Evolutionary conservation across 345 rosid genomes (phyloP), one percentile per base, ranked within the genome.

Genomic region (Mercurialis annua): DNA sequence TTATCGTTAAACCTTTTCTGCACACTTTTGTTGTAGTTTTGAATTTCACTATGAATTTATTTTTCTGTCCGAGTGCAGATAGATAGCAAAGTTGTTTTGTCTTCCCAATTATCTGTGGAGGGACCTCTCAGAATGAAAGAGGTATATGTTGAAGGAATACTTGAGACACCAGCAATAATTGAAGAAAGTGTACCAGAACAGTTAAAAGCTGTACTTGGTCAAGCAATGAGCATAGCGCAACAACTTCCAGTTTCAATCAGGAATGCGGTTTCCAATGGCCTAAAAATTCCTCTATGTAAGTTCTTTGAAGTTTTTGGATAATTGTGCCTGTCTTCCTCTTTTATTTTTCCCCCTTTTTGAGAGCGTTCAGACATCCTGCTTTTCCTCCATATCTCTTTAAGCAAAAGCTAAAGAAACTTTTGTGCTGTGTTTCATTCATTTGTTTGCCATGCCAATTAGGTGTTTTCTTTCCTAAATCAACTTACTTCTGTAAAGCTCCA

Each of bases 91-190:
- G 31, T 89, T 74, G 43, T 78, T 62, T 57, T 94, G 59, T 81
- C 91, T 20, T 67, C 91, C 59, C 84, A 73, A 75, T 77, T 94
- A 63, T 64, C 90, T 70, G 80, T 94, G n/a, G 97, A 94, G 80
- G 99, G 99, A 71, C 97, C 99, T n/a, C 74, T 84, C 64, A 84
- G 99, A 67, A 78, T 94, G 82, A 94, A 80, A 77, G 97, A 94
- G 70, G 97, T 89, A 72, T 90, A 87, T 62, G 66, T 82, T 60
- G 99, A 94, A 83, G 97, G 91, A 64, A 61, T 81, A 66, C 24
- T 94, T 10, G 96, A 90, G 67, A 79, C 92, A 26, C 97, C 99
- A 40, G 84, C 82, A 10, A 64, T 94, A 43, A 81, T 94, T 73
- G 91, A 89, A 85, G 96, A 90, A 75, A 69, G 91, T 43, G 67